A percentile compares a stretch with the other conserved stretches of the same genome.
Evolutionary conservation across 371 early-diverging fungal species (phyloP).

Genomic region (Mortierella sp.): DNA sequence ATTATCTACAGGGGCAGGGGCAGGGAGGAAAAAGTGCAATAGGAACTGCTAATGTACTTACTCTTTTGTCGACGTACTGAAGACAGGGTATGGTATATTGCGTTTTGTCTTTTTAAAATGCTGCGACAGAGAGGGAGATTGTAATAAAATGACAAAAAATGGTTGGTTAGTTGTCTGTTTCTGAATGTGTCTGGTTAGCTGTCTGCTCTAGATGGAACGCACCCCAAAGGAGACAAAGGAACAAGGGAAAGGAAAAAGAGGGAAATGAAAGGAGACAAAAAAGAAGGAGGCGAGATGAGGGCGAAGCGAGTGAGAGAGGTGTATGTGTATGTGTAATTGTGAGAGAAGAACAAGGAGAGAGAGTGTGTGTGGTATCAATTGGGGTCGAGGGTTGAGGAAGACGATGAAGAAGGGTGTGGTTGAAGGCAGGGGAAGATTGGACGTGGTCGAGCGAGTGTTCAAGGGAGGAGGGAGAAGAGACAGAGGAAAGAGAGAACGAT

Average conservation of each 20-base stretch:
- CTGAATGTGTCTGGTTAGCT: no score
- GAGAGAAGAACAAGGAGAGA: no score
- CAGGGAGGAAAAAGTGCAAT: not conserved
- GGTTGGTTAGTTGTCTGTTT: not conserved
- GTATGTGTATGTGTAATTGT: no score
- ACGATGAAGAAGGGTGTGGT: not conserved
- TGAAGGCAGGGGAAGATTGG: not conserved
- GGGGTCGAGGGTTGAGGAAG: not conserved
- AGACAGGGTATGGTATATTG: not conserved
- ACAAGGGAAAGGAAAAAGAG: not conserved
- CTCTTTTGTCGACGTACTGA: not conserved
- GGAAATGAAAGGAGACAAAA: constrained; percentile 4
- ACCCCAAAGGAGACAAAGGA: not conserved
- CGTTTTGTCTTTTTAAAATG: not conserved
- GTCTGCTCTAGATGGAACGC: not conserved
- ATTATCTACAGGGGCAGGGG: no score
- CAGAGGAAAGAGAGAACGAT: constrained; percentile 10
- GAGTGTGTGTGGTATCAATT: not conserved
- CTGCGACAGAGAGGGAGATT: not conserved
- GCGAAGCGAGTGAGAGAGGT: not conserved
- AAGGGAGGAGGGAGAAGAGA: not conserved
- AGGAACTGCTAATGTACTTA: not conserved
- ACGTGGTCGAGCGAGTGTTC: not conserved
- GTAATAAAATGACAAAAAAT: not conserved
- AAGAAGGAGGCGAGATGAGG: not conserved